These are phyloP conservation scores for Dendrobium huoshanense DNA, from an alignment of 106 monocot species.

Conservation along the genomic window DNA sequence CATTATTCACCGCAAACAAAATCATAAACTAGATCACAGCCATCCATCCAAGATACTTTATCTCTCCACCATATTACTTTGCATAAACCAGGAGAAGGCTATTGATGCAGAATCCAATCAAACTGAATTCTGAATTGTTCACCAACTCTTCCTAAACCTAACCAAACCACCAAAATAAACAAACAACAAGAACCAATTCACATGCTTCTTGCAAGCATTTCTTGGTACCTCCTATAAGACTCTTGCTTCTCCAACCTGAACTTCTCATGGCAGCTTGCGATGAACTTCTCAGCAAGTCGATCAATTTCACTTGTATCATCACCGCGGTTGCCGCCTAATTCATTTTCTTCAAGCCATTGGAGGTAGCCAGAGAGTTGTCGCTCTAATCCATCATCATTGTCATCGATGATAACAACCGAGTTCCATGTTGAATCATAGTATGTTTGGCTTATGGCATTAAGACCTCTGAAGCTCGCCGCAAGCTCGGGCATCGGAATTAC, in stretches of 20 bases:
- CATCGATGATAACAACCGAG: constrained; percentile 25
- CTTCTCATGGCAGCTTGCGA: constrained; percentile 78
- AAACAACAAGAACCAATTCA: constrained; percentile 15
- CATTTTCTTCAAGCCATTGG: constrained; percentile 59
- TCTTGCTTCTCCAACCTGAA: constrained; percentile 90
- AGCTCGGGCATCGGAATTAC: constrained; percentile 37
- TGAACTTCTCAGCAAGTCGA: constrained; percentile 74
- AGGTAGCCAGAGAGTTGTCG: constrained; percentile 45
- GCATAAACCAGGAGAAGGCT: too few species aligned
- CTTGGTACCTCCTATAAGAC: constrained; percentile 81
- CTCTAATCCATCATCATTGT: constrained; percentile 10
- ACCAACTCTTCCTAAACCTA: neutral
- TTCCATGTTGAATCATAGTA: constrained; percentile 56
- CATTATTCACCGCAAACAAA: too few species aligned
- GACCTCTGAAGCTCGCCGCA: constrained; percentile 3
- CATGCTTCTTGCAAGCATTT: constrained; percentile 81
- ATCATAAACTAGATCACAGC: too few species aligned
- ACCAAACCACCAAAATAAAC: neutral
- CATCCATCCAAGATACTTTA: too few species aligned
- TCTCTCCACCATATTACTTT: too few species aligned
- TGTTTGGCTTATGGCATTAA: neutral
- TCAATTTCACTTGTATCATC: constrained; percentile 46
- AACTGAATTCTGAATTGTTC: neutral
- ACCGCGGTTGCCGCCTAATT: neutral
- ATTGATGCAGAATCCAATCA: neutral